Conservation (phyloP, 2,329 filamentous ascomycete genomes). For the Coniochaeta sp. region DNA sequence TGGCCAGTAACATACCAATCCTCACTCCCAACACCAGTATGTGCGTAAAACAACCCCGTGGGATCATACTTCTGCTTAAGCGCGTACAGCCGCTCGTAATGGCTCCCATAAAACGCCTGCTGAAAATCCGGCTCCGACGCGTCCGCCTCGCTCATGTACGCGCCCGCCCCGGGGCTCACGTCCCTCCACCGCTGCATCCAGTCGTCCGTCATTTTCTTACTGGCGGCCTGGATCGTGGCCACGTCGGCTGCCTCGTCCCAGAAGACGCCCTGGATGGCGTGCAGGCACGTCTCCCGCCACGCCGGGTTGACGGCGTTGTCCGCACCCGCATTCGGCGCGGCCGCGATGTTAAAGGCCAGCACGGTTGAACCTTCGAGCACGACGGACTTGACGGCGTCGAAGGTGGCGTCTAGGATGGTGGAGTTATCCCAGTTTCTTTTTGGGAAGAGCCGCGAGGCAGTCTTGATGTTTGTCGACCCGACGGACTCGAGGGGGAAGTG, state of each 20-base stretch:
- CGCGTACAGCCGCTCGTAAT: slow-evolving; percentile 31
- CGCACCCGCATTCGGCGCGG: slow-evolving; percentile 6
- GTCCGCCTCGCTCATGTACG: slow-evolving; percentile 47
- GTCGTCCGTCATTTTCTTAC: slow-evolving; percentile 21
- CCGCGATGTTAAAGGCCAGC: slow-evolving; percentile 33
- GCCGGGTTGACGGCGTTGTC: slow-evolving; percentile 30
- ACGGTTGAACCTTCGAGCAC: slow-evolving; percentile 23
- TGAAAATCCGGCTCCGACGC: slow-evolving; percentile 35
- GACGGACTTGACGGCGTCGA: slow-evolving; percentile 15
- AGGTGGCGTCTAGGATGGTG: slow-evolving; percentile 19
- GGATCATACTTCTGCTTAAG: slow-evolving; percentile 47
- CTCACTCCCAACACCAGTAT: slow-evolving; percentile 44
- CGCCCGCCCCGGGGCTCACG: slow-evolving; percentile 32
- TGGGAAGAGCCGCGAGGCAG: slow-evolving; percentile 26
- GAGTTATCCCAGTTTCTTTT: slow-evolving; percentile 22
- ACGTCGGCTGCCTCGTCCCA: slow-evolving; percentile 26
- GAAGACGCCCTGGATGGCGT: slow-evolving; percentile 20
- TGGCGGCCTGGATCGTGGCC: slow-evolving; percentile 19
- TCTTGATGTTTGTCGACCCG: slow-evolving; percentile 30
- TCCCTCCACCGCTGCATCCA: slow-evolving; percentile 23
- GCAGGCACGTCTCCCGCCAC: slow-evolving; percentile 27
- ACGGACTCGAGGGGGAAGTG: slow-evolving; percentile 17
- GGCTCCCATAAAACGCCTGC: slow-evolving; percentile 36
- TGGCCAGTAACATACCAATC: slow-evolving; percentile 25
- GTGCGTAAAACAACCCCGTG: slow-evolving; percentile 36